Base-by-base conservation (phyloP, 345 rosid genomes). In the Physaria fendleri region DNA sequence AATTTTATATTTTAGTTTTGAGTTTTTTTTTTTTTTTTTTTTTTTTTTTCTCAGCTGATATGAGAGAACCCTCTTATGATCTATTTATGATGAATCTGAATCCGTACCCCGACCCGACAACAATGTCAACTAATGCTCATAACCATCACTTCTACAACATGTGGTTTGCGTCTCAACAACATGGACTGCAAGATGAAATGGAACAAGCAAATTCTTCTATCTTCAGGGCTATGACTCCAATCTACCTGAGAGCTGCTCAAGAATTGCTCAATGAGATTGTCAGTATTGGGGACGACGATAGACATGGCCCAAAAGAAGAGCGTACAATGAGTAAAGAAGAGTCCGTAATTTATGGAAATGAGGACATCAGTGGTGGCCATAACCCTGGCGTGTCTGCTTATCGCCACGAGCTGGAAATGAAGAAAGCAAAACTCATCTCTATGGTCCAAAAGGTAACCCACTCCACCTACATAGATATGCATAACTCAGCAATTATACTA, bases 261-360 rank as follows among this genome's bases (percentile, higher is more conserved):
- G 90, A 85, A 74, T 77, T 88, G 20, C 82, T 88, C 12, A 85
- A 81, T 50, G 93, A 83, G 62, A 81, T 85, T 41, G 86, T 79
- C 10, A 71, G 69, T 33, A 80, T 85, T 35, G 79, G 72, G 60
- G 72, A 58, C 22, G 52, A 56, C 22, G 52, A 56, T 33, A 8
- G 38, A 29, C 22, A 20, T 8, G 33, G 24, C 12, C 5, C 45
- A 4, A 51, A 34, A 59, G 20, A 17, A 51, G 59, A 42, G 6
- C 61, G 6, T 28, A 14, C 2, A 0, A 41, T 65, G 38, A 66
- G 72, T 71, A 59, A 41, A 11, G 64, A 41, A 11, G 64, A 62
- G 8, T 43, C 38, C 5, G 39, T 13, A 23, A 38, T 33, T 1
- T n/a, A 34, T 2, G 66, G 56, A 38, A 14, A 27, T 23, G 44